Evolutionary conservation across 2,329 filamentous ascomycete genomes (phyloP), one percentile per base, ranked within the genome.

Genomic region (Elsinoe necatrix): DNA sequence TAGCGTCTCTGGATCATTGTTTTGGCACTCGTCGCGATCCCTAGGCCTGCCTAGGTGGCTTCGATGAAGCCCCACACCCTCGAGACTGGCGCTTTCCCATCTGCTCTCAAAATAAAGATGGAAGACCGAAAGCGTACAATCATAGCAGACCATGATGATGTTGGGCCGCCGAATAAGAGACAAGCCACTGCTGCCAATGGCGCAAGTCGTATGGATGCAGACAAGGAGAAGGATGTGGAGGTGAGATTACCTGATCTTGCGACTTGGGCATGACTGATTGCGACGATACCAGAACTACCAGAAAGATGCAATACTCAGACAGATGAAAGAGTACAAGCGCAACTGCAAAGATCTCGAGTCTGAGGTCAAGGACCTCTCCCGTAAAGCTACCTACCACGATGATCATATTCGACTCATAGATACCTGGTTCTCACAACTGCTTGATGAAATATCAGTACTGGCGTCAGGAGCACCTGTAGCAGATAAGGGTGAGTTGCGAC

Each of bases 81-180:
- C 65, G 79, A 80, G 71, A 81, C 83, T 74, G 79, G 85, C 73
- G 80, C 85, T 79, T 82, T 84, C 81, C 83, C 87, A 79, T 86
- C 89, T 77, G 73, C 80, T 72, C 84, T 84, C 80, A 80, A 88
- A 76, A 79, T 84, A 78, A 95, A 93, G 82, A 98, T 97, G 92
- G 93, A 98, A 81, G 93, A 97, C 79, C 89, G 93, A 82, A 98
- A 98, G 82, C 85, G 93, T 82, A 87, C 90, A 69, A 88, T 90
- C 69, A 81, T 86, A 65, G 80, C 82, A 73, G 87, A 86, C 69
- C 77, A 82, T 67, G 88, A 93, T 72, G 89, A 96, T 65, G 78
- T 88, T 68, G 87, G 87, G 63, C 92, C 92, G 63, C 91, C 92
- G 20, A 87, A 84, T 69, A 98, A 97, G 80, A 86, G 90, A 74